Percentiles rank a stretch among this genome's conserved stretches.
Evolutionary conservation across 768 basidiomycete species (phyloP).

Genomic region (Lentinula boryana): DNA sequence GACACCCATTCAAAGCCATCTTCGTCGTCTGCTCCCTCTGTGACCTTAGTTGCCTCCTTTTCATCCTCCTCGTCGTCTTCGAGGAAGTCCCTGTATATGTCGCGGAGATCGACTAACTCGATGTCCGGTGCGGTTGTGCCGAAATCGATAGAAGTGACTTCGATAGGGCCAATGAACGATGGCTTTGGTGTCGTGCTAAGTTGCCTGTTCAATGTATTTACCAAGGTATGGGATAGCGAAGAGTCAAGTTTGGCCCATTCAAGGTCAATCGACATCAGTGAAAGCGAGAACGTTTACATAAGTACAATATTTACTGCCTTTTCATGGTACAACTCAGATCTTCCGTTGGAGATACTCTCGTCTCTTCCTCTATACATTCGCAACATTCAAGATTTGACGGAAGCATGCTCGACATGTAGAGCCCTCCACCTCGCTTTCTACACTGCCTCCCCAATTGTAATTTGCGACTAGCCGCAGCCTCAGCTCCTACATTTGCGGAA

Average conservation of each 20-base stretch:
- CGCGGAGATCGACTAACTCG: slow-evolving; percentile 86
- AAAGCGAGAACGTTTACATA: not conserved
- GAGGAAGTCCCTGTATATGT: slow-evolving; percentile 93
- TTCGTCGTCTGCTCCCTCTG: slow-evolving; percentile 53
- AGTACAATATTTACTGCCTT: too few relatives aligned
- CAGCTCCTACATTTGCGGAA: slow-evolving; percentile 12
- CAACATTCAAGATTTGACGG: slow-evolving; percentile 10
- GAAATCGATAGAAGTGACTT: slow-evolving; percentile 83
- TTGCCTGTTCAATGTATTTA: slow-evolving; percentile 74
- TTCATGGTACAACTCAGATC: not conserved
- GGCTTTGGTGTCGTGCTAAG: slow-evolving; percentile 70
- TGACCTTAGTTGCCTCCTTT: slow-evolving; percentile 45
- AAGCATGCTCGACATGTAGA: slow-evolving; percentile 10
- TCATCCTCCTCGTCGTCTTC: slow-evolving; percentile 62
- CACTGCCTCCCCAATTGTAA: slow-evolving; percentile 8
- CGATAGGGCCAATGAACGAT: slow-evolving; percentile 91
- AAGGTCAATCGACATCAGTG: slow-evolving; percentile 88
- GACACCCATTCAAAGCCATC: slow-evolving; percentile 84
- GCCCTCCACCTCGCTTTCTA: slow-evolving; percentile 7
- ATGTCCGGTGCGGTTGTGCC: slow-evolving; percentile 79
- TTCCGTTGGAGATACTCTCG: slow-evolving; percentile 10
- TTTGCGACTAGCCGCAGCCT: slow-evolving; percentile 10
- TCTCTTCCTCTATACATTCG: slow-evolving; percentile 7
- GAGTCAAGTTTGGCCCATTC: slow-evolving; percentile 85
- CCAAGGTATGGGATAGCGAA: slow-evolving; percentile 60